Evolutionary conservation across 768 basidiomycete genomes (phyloP).

Genomic region (Zangia roseola): DNA sequence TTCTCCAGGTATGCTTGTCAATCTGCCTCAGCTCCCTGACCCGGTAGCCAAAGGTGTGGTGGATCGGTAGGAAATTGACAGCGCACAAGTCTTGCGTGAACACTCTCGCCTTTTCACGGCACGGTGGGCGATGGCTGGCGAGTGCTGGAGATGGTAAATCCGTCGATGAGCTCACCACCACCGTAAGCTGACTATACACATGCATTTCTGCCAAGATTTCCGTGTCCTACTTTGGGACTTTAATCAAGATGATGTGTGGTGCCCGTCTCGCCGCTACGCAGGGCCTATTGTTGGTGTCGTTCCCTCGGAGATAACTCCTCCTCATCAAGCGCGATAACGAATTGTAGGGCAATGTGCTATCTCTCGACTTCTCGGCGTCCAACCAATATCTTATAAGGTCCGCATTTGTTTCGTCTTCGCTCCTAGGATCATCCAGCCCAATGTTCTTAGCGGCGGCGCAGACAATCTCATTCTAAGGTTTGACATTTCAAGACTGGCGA

Average conservation of each 20-base stretch:
- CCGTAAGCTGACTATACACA: conserved; percentile 11
- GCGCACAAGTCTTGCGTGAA: conserved; percentile 67
- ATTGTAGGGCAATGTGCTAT: conserved; percentile 65
- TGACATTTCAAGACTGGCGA: conserved; percentile 43
- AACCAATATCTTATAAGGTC: conserved; percentile 67
- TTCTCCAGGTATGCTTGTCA: conserved; percentile 32
- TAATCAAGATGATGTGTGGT: conserved; percentile 51
- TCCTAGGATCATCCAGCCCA: conserved; percentile 4
- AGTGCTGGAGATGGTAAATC: conserved; percentile 68
- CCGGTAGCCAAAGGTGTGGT: conserved; percentile 1
- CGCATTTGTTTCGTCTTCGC: conserved; percentile 30
- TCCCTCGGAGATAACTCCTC: conserved; percentile 28
- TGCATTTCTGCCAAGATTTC: conserved; percentile 42
- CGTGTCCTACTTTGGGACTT: conserved; percentile 65
- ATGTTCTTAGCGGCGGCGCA: conserved; percentile 49
- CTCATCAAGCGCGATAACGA: conserved; percentile 17
- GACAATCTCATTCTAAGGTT: conserved; percentile 53
- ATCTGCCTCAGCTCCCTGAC: neutral
- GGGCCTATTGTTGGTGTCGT: conserved; percentile 41
- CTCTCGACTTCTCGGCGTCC: conserved; percentile 65
- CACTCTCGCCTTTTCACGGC: conserved; percentile 58
- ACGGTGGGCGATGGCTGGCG: conserved; percentile 59
- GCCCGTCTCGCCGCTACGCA: conserved; percentile 40
- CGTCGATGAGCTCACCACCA: conserved; percentile 1
- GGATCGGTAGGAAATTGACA: conserved; percentile 28